A percentile compares a stretch with the other conserved stretches of the same genome.
phyloP scores from a whole-genome alignment of 768 basidiomycete genomes.

The Bullera alba region DNA sequence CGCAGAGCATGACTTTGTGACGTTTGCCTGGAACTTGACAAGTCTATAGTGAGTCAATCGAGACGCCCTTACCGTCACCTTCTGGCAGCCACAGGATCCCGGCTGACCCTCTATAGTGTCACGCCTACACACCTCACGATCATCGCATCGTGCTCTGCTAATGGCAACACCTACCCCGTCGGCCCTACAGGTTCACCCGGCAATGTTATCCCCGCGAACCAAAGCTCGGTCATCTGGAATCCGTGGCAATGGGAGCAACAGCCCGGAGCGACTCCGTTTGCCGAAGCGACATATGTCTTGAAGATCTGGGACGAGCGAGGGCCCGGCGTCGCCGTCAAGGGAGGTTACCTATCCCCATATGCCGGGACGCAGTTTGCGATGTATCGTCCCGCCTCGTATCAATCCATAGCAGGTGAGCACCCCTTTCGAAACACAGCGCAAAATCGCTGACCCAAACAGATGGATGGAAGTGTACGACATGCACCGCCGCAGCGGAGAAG shows the following conservation, averaged over 20 bases:
- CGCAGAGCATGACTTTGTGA: constrained; percentile 63
- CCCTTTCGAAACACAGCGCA: neutral
- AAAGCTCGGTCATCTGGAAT: constrained; percentile 68
- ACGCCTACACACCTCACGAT: constrained; percentile 71
- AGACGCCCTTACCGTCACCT: neutral
- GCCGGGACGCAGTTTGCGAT: constrained; percentile 69
- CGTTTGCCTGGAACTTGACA: constrained; percentile 88
- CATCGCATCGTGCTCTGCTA: constrained; percentile 66
- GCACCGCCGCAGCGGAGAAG: constrained; percentile 38
- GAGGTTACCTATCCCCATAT: constrained; percentile 66
- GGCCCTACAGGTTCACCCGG: constrained; percentile 61
- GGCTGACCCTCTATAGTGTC: constrained; percentile 33
- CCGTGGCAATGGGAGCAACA: constrained; percentile 64
- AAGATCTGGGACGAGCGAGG: constrained; percentile 78
- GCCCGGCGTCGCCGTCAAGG: constrained; percentile 53
- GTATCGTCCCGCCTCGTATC: constrained; percentile 70
- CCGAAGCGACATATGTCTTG: constrained; percentile 68
- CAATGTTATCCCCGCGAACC: constrained; percentile 59
- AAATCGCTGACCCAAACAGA: constrained; percentile 10
- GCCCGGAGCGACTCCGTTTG: constrained; percentile 61
- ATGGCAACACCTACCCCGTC: constrained; percentile 83
- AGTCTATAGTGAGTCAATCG: constrained; percentile 52
- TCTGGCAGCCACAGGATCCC: neutral
- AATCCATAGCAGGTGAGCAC: constrained; percentile 54
- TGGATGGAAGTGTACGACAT: constrained; percentile 49